A percentile compares a stretch with the other conserved stretches of the same genome.
phyloP scores from a whole-genome alignment of 495 filamentous ascomycete genomes.

The Lasiosphaeria miniovina region DNA sequence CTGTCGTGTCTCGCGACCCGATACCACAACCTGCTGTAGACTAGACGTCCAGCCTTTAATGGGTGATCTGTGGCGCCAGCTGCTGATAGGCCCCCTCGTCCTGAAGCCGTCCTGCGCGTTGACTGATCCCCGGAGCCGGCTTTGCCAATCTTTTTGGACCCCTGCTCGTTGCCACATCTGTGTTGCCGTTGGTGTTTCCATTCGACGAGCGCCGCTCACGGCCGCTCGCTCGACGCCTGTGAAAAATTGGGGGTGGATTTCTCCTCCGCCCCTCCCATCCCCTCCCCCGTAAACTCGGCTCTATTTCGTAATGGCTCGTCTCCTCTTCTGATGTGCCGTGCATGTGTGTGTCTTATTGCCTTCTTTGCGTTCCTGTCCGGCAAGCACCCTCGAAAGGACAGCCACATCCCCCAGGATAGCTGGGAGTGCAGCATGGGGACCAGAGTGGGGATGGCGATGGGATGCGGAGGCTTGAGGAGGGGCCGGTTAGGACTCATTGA shows the following conservation, averaged over 20 bases:
- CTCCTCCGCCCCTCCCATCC: neutral
- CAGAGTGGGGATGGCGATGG: no score
- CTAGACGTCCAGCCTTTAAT: constrained; percentile 4
- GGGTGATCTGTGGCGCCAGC: neutral
- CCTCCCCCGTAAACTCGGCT: no score
- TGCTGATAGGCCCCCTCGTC: constrained; percentile 16
- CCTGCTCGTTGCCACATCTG: constrained; percentile 15
- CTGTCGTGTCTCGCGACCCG: constrained; percentile 21
- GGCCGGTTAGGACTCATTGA: no score
- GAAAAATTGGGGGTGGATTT: neutral
- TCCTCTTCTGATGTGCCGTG: no score
- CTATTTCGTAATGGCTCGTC: no score
- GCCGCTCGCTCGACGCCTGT: neutral
- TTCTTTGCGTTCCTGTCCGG: no score
- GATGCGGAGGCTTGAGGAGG: no score
- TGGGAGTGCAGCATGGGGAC: no score
- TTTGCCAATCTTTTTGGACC: constrained; percentile 11
- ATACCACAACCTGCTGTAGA: constrained; percentile 11
- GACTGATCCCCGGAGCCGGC: constrained; percentile 10
- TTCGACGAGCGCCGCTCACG: neutral
- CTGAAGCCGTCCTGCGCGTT: neutral
- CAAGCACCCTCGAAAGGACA: no score
- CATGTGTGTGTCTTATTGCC: no score
- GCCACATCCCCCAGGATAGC: no score
- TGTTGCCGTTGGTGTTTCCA: constrained; percentile 2